A percentile compares a stretch with the other conserved stretches of the same genome.
Conservation (phyloP, 768 basidiomycete species). For the Kwoniella heveanensis region DNA sequence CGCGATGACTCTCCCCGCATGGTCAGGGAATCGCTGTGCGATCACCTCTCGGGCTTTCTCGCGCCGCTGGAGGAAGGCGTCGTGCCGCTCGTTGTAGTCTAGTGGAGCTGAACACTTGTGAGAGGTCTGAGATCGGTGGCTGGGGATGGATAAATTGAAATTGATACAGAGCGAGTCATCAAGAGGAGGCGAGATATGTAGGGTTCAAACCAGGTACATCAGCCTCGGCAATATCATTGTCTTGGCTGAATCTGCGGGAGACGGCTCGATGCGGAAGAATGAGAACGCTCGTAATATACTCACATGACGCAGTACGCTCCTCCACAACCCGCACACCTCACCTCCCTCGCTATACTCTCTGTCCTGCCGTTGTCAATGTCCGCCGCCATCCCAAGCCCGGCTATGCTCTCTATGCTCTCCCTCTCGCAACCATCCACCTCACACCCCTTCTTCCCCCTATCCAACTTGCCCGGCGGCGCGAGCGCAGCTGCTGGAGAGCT, state of each 20-base stretch:
- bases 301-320: constrained; percentile 36
- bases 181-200: too few relatives aligned
- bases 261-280: too few relatives aligned
- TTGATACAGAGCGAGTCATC: too few relatives aligned
- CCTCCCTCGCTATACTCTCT: constrained; percentile 26
- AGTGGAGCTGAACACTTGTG: constrained; percentile 39
- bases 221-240: too few relatives aligned
- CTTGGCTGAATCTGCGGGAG: too few relatives aligned
- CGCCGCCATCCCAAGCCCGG: constrained; percentile 24
- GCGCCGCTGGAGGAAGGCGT: constrained; percentile 28
- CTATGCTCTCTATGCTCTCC: constrained; percentile 38
- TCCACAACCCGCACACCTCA: constrained; percentile 33
- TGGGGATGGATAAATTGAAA: constrained; percentile 4
- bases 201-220: too few relatives aligned
- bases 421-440: constrained; percentile 27
- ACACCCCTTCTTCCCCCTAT: constrained; percentile 26
- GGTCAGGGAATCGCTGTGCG: constrained; percentile 35
- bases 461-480: constrained; percentile 9
- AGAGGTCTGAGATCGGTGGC: constrained; percentile 38
- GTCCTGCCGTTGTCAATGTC: background rate
- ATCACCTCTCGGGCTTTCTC: constrained; percentile 34
- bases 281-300: constrained; percentile 7
- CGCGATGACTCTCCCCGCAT: constrained; percentile 26
- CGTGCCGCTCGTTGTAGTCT: constrained; percentile 28
- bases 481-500: background rate